Evolutionary conservation across 2,329 filamentous ascomycete species (phyloP), one percentile per base, ranked within the genome.

Genomic region (Leptographium flavum): DNA sequence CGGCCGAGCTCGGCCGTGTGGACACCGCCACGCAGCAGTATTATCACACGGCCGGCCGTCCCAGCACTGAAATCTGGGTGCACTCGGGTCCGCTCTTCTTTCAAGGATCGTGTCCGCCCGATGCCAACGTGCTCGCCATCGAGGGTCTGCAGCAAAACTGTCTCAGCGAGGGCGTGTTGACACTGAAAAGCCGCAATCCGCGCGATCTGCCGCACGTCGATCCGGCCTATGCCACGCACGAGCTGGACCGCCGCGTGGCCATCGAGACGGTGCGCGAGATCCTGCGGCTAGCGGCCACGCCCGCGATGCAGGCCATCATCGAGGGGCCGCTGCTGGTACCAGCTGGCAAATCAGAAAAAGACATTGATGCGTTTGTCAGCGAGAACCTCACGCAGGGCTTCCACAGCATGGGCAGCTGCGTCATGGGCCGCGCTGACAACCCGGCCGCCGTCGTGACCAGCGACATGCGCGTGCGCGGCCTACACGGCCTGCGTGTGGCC

Each of bases 81-180:
- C 43, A 63, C 27, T 56, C 58, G 4, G 44, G 55, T 14, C 56
- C 57, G 33, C 55, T 57, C 21, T 52, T 59, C 39, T 57, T 59
- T 40, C 54, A 41, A 22, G 47, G 58, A 35, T 43, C 56, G 45
- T 50, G 57, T 45, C 71, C 3, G 47, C 27, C 27, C 22, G 54
- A 60, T 44, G 52, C 55, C 25, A 39, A 25, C 42, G 37, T 41
- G 15, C 21, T 38, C 23, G 39, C 31, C 3, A 35, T 47, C 31
- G 42, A 47, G 32, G 42, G 42, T 15, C 42, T 44, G 27, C 37
- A 35, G 28, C 40, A 43, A 25, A 47, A 47, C 46, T 45, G 43
- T n/a, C 43, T 39, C 7, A 30, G 42, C 23, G 19, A 33, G 21
- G 53, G 53, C 23, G 42, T 14, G 38, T 49, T 54, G n/a, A 49